Base-by-base conservation (phyloP, 257 asterid species). In the Thymus mandschuricus region DNA sequence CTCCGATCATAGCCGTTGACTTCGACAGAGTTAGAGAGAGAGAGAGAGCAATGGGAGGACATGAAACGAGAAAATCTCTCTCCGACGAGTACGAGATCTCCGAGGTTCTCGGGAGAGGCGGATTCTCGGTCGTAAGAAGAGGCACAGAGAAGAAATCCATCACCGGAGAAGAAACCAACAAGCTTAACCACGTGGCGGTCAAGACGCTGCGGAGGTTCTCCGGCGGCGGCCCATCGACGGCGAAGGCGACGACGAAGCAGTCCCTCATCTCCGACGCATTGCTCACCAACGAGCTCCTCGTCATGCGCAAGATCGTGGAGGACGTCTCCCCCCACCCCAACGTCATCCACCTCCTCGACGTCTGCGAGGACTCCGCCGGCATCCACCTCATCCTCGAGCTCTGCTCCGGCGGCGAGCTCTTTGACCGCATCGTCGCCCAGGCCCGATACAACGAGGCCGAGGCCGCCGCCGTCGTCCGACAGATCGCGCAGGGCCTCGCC, bases 321-420 rank as follows among this genome's bases (percentile, higher is more conserved):
- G 97, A 86, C 2, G 97, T 91, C 3, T 89, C 91, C 1, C 97
- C 97, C 2, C 96, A 91, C 68, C 92, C 91, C 1, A 89, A 91
- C 12, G 91, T 91, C 13, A 87, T 91, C 68, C 97, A 91, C 48
- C 88, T 91, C 2, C 63, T 81, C 1, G 96, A 91, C 29, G 96
- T 91, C 2, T 87, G 84, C 31, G 96, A 91, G 29, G 97, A 91
- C 65, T 21, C 60, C 0, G 70, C 63, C 1, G 97, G 95, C 0
- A 91, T 91, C 46, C 97, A 91, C 69, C 76, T 91, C 9, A 80
- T 91, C 3, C 78, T 91, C 4, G 97, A 91, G 76, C 90, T 89
- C 10, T 91, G 97, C 54, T 84, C 81, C 3, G 97, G 97, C 0
- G 97, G 97, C 0, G 97, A 91, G 77, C 83, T 91, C 50, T 91